Evolutionary conservation across 805 yeast genomes (phyloP), one percentile per base, ranked within the genome.

Genomic region (Nakazawaea wyomingensis): DNA sequence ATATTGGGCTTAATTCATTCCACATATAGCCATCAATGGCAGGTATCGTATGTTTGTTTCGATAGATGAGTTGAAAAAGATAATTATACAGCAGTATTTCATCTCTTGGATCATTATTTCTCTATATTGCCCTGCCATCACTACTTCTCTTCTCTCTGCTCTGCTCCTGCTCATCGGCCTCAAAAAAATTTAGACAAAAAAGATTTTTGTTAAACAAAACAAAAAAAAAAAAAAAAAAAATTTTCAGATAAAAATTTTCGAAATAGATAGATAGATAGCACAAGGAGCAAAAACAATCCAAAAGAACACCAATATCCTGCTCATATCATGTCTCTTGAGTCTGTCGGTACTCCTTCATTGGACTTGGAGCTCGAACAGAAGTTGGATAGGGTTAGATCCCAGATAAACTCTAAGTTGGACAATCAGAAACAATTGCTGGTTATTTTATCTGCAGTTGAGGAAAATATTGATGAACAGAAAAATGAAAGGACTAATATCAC

Each of bases 391-490:
- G 79, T 90, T 51, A 76, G 96, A 59, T 52, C 68, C 4, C 96
- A 89, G 55, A 65, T 74, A 53, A 72, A 65, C 48, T 87, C 96
- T n/a, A 88, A 87, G 59, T 66, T 90, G 39, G 88, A 83, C 19
- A 86, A 89, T 61, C 97, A 89, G 65, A 85, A 83, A 56, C 88
- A 84, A 57, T 69, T 86, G 49, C 96, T 96, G 7, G 65, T 87
- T 21, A 81, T 91, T 44, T 71, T 93, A 38, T 74, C 83, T 18
- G 96, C 97, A 3, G 90, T 93, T 38, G 99, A 93, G 59, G 96
- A 87, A 53, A 86, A 86, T 52, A 73, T 93, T 34, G 70, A 73
- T 34, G 88, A 80, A 50, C 85, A 82, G 52, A 69, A 72, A 34
- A 76, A 76, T 39, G 71, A 72, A 37, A 71, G 68, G 46, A 70